Evolutionary conservation across 441 rosid species (phyloP).

Genomic region (Populus hybrid): DNA sequence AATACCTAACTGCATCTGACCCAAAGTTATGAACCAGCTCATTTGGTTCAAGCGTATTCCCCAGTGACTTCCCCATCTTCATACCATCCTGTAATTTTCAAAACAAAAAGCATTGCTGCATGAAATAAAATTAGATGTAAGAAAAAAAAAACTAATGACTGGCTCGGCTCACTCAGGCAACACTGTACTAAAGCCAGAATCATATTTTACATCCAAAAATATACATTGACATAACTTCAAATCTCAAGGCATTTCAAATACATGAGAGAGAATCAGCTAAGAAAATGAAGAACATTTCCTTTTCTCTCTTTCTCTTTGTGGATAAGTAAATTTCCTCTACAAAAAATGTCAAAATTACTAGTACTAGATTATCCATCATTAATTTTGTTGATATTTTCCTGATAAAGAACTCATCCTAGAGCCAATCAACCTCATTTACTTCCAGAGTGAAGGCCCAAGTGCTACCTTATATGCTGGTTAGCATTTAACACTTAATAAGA

Average conservation of each 20-base stretch:
- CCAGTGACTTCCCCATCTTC: constrained; percentile 99
- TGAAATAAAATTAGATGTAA: constrained; percentile 44
- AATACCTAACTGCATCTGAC: constrained; percentile 86
- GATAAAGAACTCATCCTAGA: not conserved
- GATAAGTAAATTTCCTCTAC: not conserved
- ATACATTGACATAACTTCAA: not conserved
- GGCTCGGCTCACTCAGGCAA: constrained; percentile 8
- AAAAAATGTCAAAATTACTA: not conserved
- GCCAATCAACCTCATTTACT: not conserved
- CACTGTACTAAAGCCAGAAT: constrained; percentile 2
- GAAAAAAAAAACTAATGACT: constrained; percentile 12
- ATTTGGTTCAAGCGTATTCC: constrained; percentile 89
- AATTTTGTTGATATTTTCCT: not conserved
- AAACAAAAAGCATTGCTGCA: constrained; percentile 49
- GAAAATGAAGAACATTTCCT: not conserved
- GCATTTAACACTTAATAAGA: not conserved
- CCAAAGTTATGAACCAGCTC: constrained; percentile 83
- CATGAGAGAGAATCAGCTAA: not conserved
- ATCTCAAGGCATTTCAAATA: not conserved
- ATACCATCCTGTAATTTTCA: constrained; percentile 78
- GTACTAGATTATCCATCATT: not conserved
- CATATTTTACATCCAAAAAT: not conserved
- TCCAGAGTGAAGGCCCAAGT: not conserved
- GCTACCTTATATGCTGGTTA: not conserved
- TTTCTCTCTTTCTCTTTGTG: not conserved